Percentiles rank a stretch among this genome's conserved stretches.
Evolutionary conservation across 164 flowering plant genomes (phyloP).

Genomic region (Stephania japonica): DNA sequence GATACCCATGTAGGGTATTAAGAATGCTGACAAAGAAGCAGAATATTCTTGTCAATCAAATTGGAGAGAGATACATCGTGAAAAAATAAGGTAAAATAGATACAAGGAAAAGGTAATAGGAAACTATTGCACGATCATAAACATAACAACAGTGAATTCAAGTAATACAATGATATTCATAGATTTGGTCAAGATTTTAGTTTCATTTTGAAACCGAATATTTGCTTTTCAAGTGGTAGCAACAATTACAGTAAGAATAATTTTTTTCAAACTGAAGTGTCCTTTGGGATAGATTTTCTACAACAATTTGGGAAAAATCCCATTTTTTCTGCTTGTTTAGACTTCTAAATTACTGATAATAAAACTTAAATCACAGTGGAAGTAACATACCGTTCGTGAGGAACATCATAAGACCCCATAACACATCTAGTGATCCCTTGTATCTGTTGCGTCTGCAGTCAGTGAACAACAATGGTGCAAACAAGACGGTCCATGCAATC

Average conservation of each 20-base stretch:
- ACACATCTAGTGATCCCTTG: conserved; percentile 67
- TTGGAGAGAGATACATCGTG: background rate
- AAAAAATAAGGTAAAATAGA: too few relatives aligned
- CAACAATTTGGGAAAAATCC: too few relatives aligned
- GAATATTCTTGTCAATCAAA: background rate
- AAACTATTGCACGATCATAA: too few relatives aligned
- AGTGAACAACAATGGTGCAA: conserved; percentile 86
- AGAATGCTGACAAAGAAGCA: conserved; percentile 47
- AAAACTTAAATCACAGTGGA: background rate
- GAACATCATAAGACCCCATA: conserved; percentile 95
- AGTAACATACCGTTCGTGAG: conserved; percentile 80
- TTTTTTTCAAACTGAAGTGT: too few relatives aligned
- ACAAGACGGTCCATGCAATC: conserved; percentile 91
- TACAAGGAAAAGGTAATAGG: too few relatives aligned
- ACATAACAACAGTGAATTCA: too few relatives aligned
- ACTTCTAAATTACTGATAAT: background rate
- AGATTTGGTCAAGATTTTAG: too few relatives aligned
- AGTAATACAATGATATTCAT: too few relatives aligned
- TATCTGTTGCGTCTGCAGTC: conserved; percentile 62
- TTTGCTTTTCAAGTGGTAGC: background rate
- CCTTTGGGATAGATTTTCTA: too few relatives aligned
- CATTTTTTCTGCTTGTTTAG: background rate
- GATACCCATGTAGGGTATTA: conserved; percentile 96
- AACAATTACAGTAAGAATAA: too few relatives aligned
- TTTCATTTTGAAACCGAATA: background rate